Base-by-base conservation (phyloP, 768 basidiomycete genomes). In the Rossbeevera mucosa region DNA sequence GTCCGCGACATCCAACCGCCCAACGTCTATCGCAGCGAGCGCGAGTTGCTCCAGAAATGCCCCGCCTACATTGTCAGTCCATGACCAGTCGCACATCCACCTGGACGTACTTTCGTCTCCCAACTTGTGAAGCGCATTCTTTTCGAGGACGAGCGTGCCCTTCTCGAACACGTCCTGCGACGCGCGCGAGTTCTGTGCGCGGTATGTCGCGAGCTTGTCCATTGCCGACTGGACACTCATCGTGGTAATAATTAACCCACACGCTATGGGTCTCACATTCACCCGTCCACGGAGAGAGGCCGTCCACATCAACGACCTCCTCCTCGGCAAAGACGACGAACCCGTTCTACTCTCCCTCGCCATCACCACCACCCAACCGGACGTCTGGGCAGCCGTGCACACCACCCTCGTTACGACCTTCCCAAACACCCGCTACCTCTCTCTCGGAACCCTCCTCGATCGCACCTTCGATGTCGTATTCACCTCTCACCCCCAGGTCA, bases 11-110 rank as follows among this genome's bases (percentile, higher is more conserved):
- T 88, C 83, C 22, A 83, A 53, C 48, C 83, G 74, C 24, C 86
- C 89, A 12, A 86, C 72, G 58, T 94, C 91, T 47, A 92, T 72
- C 4, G 92, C 78, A 3, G 93, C 89, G 45, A 91, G 68, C 2
- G 82, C 78, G 2, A 93, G 74, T 61, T 93, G 90, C 62, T 95
- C 94, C 7, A 91, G 68, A 55, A 89, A 84, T 11, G 78, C 77
- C 90, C 89, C 93, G 26, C 77, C 92, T 92, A 38, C 8, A 12
- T 24, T n/a, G 14, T 43, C 42, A 43, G 22, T 9, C 18, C 5
- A n/a, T n/a, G n/a, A 12, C 22, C 14, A 16, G 22, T 22, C 22
- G 41, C 21, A n/a, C 36, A 5, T 2, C 16, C 2, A 33, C 16
- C 8, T 2, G 5, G 29, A 54, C 71, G 47, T 52, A 84, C 85